Evolutionary conservation across 345 rosid genomes (phyloP).

Genomic region (Corchorus capsularis): DNA sequence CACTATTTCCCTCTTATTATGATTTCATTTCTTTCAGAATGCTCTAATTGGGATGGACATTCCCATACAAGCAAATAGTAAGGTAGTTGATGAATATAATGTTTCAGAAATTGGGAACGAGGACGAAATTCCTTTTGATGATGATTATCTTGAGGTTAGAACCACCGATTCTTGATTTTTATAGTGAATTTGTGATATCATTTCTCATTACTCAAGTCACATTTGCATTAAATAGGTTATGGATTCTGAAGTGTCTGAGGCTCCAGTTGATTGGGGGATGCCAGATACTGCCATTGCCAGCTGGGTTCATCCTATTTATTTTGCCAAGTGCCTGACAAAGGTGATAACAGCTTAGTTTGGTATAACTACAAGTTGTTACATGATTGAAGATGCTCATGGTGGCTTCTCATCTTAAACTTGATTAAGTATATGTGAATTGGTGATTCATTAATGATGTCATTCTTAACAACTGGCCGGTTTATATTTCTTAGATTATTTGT

Average conservation of each 20-base stretch:
- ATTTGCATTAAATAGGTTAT: conserved; percentile 45
- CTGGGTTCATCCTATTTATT: conserved; percentile 79
- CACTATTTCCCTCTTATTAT: not conserved
- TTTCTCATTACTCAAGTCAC: conserved; percentile 20
- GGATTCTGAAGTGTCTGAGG: conserved; percentile 66
- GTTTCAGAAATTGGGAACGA: conserved; percentile 43
- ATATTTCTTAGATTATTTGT: conserved; percentile 1
- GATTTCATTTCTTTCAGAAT: conserved; percentile 53
- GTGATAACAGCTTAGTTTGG: conserved; percentile 39
- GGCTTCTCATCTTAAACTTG: not conserved
- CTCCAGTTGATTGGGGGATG: conserved; percentile 90
- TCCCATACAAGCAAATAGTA: conserved; percentile 52
- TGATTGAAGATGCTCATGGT: not conserved
- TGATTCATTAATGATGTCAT: not conserved
- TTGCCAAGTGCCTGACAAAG: conserved; percentile 87
- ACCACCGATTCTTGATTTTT: conserved; percentile 24
- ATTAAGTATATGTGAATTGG: not conserved
- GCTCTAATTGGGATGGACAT: conserved; percentile 84
- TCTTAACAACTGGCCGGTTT: not conserved
- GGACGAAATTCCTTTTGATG: conserved; percentile 58
- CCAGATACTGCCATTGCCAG: conserved; percentile 65
- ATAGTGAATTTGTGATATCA: not conserved
- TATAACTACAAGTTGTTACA: not conserved
- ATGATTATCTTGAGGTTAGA: conserved; percentile 75
- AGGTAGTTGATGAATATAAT: conserved; percentile 51